Conservation (phyloP, 352 stramenopile genomes). For the Elongisporangium anandrum region DNA sequence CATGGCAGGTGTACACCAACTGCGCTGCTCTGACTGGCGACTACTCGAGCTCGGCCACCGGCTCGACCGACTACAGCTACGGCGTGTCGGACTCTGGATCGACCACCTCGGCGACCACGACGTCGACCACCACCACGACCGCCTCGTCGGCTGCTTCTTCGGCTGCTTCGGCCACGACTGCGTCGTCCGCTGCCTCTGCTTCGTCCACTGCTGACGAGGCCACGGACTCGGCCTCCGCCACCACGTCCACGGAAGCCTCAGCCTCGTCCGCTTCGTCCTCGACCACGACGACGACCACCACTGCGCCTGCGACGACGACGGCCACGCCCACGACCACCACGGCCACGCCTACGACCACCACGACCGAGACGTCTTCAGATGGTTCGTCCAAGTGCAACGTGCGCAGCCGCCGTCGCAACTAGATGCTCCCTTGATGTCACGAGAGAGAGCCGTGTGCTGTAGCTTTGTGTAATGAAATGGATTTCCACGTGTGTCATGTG, state of each 20-base stretch:
- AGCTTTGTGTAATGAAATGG: not conserved
- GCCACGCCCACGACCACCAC: slow-evolving; percentile 9
- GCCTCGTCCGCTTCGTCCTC: slow-evolving; percentile 4
- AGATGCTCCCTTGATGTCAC: not conserved
- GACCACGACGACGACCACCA: slow-evolving; percentile 4
- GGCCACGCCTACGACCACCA: slow-evolving; percentile 4
- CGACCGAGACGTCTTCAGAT: not conserved
- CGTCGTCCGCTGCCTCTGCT: slow-evolving; percentile 2
- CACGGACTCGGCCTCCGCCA: slow-evolving; percentile 1
- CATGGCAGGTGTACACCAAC: slow-evolving; percentile 56
- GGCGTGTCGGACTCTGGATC: slow-evolving; percentile 12
- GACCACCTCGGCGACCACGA: slow-evolving; percentile 15
- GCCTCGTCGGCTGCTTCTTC: slow-evolving; percentile 2
- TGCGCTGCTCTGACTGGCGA: slow-evolving; percentile 39
- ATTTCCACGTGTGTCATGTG: not conserved
- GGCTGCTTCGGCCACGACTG: slow-evolving; percentile 4
- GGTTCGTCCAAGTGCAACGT: slow-evolving; percentile 13
- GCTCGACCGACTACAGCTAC: slow-evolving; percentile 12
- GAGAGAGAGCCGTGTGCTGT: slow-evolving; percentile 1
- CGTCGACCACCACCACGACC: slow-evolving; percentile 7
- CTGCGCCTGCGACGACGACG: slow-evolving; percentile 7
- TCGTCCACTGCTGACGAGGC: slow-evolving; percentile 2
- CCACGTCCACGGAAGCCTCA: slow-evolving; percentile 8
- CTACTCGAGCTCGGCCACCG: slow-evolving; percentile 6
- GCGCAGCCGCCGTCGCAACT: slow-evolving; percentile 17